Conservation (phyloP, 306 rosid species). For the Pterocarpus macrocarpus region DNA sequence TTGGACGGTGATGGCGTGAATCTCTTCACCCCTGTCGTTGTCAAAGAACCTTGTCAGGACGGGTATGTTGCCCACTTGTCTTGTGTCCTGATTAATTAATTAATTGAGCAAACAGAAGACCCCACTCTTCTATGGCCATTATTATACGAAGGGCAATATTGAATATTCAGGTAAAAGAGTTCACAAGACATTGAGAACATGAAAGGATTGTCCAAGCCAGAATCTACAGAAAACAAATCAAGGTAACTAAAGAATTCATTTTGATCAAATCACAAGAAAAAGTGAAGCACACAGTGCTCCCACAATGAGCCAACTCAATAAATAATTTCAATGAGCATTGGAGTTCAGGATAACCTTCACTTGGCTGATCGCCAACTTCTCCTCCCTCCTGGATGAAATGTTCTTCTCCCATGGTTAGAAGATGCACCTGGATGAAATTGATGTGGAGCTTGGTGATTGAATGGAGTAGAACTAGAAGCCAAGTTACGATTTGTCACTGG, state of each 20-base stretch:
- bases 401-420: constrained; percentile 53
- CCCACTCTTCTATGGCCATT: not conserved
- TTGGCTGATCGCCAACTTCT: constrained; percentile 54
- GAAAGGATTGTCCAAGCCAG: constrained; percentile 1
- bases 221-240: constrained; percentile 6
- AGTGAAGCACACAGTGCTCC: not conserved
- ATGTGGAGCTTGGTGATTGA: constrained; percentile 44
- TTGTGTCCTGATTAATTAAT: not conserved
- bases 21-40: not conserved
- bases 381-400: constrained; percentile 53
- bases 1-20: not conserved
- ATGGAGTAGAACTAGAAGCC: constrained; percentile 42
- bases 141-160: not conserved
- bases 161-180: too few species aligned
- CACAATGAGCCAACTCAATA: not conserved
- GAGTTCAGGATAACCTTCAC: constrained; percentile 38
- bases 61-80: not conserved
- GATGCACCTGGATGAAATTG: constrained; percentile 60
- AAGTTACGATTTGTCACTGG: constrained; percentile 48
- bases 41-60: not conserved
- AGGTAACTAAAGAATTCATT: not conserved
- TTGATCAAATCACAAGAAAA: not conserved
- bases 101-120: not conserved
- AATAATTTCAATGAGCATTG: not conserved
- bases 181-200: not conserved